A percentile compares a stretch with the other conserved stretches of the same genome.
phyloP scores from a whole-genome alignment of 345 rosid species.

The Dipteronia dyeriana region DNA sequence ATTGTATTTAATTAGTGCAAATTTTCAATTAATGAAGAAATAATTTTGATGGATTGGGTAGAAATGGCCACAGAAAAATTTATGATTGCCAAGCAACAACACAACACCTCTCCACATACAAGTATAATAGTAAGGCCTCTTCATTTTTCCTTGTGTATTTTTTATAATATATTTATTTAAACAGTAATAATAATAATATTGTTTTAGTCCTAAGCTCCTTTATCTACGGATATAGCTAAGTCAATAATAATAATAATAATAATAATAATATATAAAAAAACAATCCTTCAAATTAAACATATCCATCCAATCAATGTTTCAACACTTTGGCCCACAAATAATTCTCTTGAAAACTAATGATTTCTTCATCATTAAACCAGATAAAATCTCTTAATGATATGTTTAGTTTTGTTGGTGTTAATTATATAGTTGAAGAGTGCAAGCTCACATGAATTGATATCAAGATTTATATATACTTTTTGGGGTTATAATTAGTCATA shows the following conservation, averaged over 20 bases:
- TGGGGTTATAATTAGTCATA: no score
- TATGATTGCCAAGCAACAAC: not conserved
- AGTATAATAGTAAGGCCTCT: not conserved
- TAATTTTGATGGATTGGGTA: not conserved
- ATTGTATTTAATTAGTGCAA: no score
- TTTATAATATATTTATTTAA: not conserved
- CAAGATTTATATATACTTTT: no score
- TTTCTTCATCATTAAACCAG: not conserved
- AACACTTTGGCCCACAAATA: conserved; percentile 25
- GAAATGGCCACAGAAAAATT: not conserved
- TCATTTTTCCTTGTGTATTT: not conserved
- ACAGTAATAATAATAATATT: no score
- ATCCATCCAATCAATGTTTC: conserved; percentile 9
- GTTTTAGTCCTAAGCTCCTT: no score
- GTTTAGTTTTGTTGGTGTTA: no score
- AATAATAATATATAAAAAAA: no score
- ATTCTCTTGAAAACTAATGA: conserved; percentile 19
- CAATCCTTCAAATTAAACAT: not conserved
- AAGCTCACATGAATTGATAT: no score
- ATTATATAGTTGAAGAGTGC: no score
- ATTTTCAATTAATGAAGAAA: not conserved
- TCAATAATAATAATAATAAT: no score
- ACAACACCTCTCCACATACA: not conserved
- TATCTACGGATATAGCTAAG: no score
- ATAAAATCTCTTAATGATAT: not conserved